These are phyloP conservation scores for Rusavskia elegans DNA, from an alignment of 495 filamentous ascomycete genomes.

Conservation along the genomic window DNA sequence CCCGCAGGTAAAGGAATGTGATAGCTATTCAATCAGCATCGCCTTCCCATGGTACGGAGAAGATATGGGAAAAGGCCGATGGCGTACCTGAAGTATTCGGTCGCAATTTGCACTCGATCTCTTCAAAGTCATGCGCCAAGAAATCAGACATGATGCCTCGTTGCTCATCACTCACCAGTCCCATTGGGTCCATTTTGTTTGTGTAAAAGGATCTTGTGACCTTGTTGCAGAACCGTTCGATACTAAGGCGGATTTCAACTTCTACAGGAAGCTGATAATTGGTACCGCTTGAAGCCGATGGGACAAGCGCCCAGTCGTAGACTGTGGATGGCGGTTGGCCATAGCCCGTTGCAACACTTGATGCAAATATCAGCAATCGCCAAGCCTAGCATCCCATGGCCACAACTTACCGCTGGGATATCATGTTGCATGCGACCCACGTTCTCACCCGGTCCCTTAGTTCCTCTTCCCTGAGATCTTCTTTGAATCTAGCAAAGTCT, in stretches of 20 bases:
- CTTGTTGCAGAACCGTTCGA: slow-evolving; percentile 73
- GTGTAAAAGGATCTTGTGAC: slow-evolving; percentile 76
- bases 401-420: slow-evolving; percentile 54
- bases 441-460: slow-evolving; percentile 73
- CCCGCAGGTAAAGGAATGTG: slow-evolving; percentile 57
- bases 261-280: slow-evolving; percentile 53
- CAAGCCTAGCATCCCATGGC: background rate
- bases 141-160: slow-evolving; percentile 48
- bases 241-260: slow-evolving; percentile 51
- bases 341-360: slow-evolving; percentile 71
- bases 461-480: slow-evolving; percentile 73
- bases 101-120: slow-evolving; percentile 31
- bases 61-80: slow-evolving; percentile 5
- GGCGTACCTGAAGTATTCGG: slow-evolving; percentile 27
- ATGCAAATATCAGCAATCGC: slow-evolving; percentile 10
- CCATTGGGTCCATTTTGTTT: slow-evolving; percentile 59
- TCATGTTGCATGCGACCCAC: slow-evolving; percentile 86
- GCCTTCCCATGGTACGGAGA: slow-evolving; percentile 10
- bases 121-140: slow-evolving; percentile 34
- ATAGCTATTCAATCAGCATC: slow-evolving; percentile 27
- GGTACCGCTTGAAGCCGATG: slow-evolving; percentile 42
- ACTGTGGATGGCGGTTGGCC: slow-evolving; percentile 78
- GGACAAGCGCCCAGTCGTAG: slow-evolving; percentile 71
- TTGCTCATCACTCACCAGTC: slow-evolving; percentile 54
- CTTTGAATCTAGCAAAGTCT: slow-evolving; percentile 71